Conservation (phyloP, 768 basidiomycete species). For the Tulasnella sp. region DNA sequence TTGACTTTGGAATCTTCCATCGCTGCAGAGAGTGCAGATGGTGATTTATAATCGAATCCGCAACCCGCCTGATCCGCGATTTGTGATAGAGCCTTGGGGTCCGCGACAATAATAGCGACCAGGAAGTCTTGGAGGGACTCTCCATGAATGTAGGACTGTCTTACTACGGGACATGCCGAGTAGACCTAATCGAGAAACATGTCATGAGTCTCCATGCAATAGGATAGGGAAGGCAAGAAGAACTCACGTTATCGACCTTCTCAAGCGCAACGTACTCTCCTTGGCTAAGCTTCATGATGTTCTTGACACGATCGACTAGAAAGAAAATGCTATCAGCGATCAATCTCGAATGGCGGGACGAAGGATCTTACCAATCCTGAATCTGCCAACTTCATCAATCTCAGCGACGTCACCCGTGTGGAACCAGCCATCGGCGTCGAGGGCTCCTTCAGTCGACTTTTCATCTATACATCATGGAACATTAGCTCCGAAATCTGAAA, state of each 20-base stretch:
- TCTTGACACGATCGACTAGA: slow-evolving; percentile 96
- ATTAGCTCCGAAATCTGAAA: too few relatives aligned
- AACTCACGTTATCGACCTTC: slow-evolving; percentile 63
- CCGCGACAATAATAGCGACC: slow-evolving; percentile 72
- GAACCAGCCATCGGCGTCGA: slow-evolving; percentile 87
- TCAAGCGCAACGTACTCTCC: slow-evolving; percentile 98
- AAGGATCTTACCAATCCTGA: slow-evolving; percentile 54
- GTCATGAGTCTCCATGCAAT: too few relatives aligned
- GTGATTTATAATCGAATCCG: slow-evolving; percentile 38
- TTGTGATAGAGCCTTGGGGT: slow-evolving; percentile 59
- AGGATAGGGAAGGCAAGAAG: background rate
- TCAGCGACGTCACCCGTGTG: slow-evolving; percentile 84
- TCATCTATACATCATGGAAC: slow-evolving; percentile 59
- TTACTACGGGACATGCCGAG: slow-evolving; percentile 53
- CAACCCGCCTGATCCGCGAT: slow-evolving; percentile 42
- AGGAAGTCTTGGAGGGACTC: slow-evolving; percentile 81
- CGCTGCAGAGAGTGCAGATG: slow-evolving; percentile 39
- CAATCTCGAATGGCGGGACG: too few relatives aligned
- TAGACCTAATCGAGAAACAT: slow-evolving; percentile 33
- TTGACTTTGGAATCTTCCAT: slow-evolving; percentile 52
- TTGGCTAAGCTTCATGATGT: slow-evolving; percentile 97
- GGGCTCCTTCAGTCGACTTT: slow-evolving; percentile 64
- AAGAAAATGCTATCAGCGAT: background rate
- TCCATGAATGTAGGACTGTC: slow-evolving; percentile 81
- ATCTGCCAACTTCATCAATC: slow-evolving; percentile 65